These are phyloP conservation scores for Leccinum incarnatum DNA, from an alignment of 768 basidiomycete species.

Conservation along the genomic window DNA sequence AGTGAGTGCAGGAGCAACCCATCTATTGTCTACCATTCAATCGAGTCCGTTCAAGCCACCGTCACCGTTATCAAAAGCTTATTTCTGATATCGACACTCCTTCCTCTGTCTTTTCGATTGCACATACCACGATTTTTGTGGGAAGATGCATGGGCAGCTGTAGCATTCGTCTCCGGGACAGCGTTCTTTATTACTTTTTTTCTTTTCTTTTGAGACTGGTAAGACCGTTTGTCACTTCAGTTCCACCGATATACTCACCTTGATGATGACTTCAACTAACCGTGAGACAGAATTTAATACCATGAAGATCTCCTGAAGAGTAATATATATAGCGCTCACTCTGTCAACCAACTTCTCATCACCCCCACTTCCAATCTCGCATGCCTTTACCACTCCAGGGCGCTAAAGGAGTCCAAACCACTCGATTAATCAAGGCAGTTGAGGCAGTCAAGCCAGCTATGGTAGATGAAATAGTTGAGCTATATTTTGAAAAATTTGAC, in stretches of 20 bases:
- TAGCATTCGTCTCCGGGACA: background rate
- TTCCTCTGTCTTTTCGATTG: constrained; percentile 14
- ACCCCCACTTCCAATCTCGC: too few species aligned
- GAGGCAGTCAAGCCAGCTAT: too few species aligned
- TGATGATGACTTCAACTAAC: background rate
- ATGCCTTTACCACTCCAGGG: too few species aligned
- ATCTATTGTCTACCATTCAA: background rate
- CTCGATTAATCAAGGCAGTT: too few species aligned
- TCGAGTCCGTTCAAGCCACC: constrained; percentile 1
- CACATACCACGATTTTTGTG: constrained; percentile 21
- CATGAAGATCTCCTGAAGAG: background rate
- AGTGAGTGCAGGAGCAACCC: background rate
- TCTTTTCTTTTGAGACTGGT: background rate
- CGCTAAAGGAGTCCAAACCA: too few species aligned
- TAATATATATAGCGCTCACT: too few species aligned
- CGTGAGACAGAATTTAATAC: background rate
- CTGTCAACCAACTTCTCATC: too few species aligned
- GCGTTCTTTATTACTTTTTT: background rate
- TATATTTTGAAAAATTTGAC: too few species aligned
- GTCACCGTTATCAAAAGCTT: constrained; percentile 3
- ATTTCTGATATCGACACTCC: constrained; percentile 7
- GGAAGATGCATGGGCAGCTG: constrained; percentile 4
- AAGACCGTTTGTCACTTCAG: background rate
- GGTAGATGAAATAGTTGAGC: too few species aligned
- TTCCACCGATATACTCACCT: background rate